Base-by-base conservation (phyloP, 306 rosid genomes). In the Chamaecrista fasciculata region DNA sequence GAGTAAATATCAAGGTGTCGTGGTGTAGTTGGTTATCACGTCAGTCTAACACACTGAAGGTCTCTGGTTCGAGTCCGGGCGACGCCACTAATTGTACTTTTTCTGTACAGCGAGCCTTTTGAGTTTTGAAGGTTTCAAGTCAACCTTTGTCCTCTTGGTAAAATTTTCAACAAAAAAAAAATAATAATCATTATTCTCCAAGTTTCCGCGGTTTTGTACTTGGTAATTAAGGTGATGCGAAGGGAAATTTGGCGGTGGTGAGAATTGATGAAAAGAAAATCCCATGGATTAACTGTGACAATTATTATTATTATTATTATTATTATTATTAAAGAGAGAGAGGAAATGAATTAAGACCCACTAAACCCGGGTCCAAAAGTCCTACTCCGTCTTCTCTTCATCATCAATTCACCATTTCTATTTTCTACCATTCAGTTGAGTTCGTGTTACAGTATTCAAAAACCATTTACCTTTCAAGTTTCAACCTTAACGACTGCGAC, bases 11-110 rank as follows among this genome's bases (percentile, higher is more conserved):
- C 36, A 33, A 33, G 84, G 84, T 80, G 57, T 80, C 78, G 84
- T 80, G 84, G 84, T 80, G 84, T 80, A 80, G 84, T 71, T 89
- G 93, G 92, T 92, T 87, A 86, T 89, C 91, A 86, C 88, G 89
- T 86, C 84, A 92, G 89, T 87, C 89, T 92, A 92, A 89, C 91
- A 92, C 96, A 87, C 89, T 84, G 89, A 79, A 85, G 90, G 85
- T 87, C 88, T 80, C 79, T 83, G 78, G 89, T 83, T 83, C 88
- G 70, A 87, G 44, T 44, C 90, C 81, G 84, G 85, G 80, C 77
- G 74, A 79, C 23, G 83, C 83, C 83, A 75, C n/a, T n/a, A n/a
- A n/a, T n/a, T n/a, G n/a, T n/a, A n/a, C n/a, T n/a, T n/a, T n/a
- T n/a, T n/a, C n/a, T n/a, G n/a, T n/a, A n/a, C n/a, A n/a, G n/a